Evolutionary conservation across 2,329 filamentous ascomycete genomes (phyloP).

Genomic region (Zasmidium angulare): DNA sequence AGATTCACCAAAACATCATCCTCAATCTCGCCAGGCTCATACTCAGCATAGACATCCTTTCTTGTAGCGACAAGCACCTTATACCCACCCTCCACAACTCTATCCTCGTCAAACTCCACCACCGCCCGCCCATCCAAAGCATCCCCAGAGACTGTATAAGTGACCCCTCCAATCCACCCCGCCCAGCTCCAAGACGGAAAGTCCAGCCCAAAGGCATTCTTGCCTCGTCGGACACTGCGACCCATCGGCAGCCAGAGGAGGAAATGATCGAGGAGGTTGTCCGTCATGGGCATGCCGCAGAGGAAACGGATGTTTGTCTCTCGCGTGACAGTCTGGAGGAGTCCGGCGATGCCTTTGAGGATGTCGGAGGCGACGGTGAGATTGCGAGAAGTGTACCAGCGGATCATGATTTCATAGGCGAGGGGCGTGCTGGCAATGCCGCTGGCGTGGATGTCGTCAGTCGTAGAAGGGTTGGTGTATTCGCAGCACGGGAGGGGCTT

Average conservation of each 20-base stretch:
- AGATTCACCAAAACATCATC: neutral
- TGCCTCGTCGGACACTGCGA: neutral
- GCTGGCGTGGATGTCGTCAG: neutral
- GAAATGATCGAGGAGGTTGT: neutral
- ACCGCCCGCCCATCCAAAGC: neutral
- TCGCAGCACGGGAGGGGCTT: neutral
- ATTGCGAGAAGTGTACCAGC: neutral
- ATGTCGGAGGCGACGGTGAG: neutral
- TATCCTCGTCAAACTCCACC: neutral
- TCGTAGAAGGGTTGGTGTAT: neutral
- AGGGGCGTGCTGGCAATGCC: neutral
- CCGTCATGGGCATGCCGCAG: neutral
- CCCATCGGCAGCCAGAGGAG: neutral
- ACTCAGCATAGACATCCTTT: neutral
- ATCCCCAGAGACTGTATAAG: neutral
- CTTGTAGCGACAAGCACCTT: neutral
- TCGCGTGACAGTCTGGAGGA: neutral
- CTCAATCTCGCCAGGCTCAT: neutral
- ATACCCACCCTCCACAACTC: neutral
- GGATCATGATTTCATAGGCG: neutral
- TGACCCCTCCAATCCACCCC: neutral
- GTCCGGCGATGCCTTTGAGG: neutral
- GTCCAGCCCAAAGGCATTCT: neutral
- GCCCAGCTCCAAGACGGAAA: neutral
- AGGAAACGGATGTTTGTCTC: neutral